Evolutionary conservation across 179 eudicot species (phyloP), one percentile per base, ranked within the genome.

Genomic region (Silene noctiflora): DNA sequence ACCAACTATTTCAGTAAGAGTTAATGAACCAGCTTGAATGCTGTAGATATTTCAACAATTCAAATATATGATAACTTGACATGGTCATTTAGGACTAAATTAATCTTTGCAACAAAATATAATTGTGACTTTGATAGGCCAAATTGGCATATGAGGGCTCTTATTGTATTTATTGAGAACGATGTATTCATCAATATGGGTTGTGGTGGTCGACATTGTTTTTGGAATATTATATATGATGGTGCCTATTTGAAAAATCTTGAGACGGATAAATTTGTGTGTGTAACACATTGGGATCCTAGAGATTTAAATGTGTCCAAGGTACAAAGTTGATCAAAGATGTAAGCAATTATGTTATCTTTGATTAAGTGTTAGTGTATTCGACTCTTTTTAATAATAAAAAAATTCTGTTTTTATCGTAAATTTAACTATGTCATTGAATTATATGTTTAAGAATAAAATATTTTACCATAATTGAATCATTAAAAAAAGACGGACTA

Each of bases 171-270:
- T 14, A 1, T 0, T 0, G 74, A 70, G 17, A 20, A 10, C 0
- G 6, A 16, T 12, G 19, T 48, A 11, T 70, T 70, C 58, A 55
- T 70, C 6, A 62, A 77, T 42, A 22, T 8, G 1, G 24, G 4
- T 24, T 77, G 75, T 27, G 79, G 74, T 4, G 73, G 79, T 6
- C 74, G 59, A 16, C 74, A 76, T 29, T 76, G 79, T 69, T 21
- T 2, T 16, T 69, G 79, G 79, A 59, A 59, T 4, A 67, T 59
- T 13, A 29, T 1, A 2, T 39, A 69, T 22, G 62, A 60, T 42
- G 79, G 75, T 25, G 20, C 62, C 13, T 56, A 42, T 46, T 60
- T 77, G 48, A 69, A 69, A 19, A 27, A 69, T 0, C 12, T 39
- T 31, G 6, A 27, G 58, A 77, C 42, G 19, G 6, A 29, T 21